Conservation (phyloP, 192 early-diverging fungal genomes). For the Coemansia sp. region DNA sequence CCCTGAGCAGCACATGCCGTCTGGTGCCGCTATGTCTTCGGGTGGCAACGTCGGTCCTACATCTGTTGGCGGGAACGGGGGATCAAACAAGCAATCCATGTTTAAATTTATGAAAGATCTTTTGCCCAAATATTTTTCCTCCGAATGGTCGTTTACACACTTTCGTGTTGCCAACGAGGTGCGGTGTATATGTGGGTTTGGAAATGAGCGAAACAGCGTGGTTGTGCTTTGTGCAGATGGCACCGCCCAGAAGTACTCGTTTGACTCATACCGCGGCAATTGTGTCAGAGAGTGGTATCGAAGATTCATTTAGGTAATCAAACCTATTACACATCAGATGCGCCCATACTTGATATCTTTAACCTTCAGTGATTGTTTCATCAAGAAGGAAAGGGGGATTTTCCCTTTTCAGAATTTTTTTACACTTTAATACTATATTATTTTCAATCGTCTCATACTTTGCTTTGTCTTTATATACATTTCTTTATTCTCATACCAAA, state of each 20-base stretch:
- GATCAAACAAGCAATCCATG: constrained; percentile 58
- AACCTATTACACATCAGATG: not conserved
- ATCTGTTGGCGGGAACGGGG: not conserved
- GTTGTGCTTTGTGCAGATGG: constrained; percentile 88
- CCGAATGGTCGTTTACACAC: constrained; percentile 91
- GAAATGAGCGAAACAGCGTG: constrained; percentile 72
- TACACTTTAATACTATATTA: no score
- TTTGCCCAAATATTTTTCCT: constrained; percentile 94
- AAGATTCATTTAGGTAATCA: constrained; percentile 39
- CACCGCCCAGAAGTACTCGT: constrained; percentile 80
- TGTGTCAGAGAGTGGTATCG: constrained; percentile 56
- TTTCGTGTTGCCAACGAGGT: constrained; percentile 75
- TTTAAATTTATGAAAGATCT: constrained; percentile 77
- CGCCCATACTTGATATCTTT: constrained; percentile 3
- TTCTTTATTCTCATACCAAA: not conserved
- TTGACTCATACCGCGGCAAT: constrained; percentile 65
- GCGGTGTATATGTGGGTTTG: constrained; percentile 83
- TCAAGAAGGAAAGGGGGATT: not conserved
- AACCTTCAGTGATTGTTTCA: not conserved
- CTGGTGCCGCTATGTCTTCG: constrained; percentile 18
- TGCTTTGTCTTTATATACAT: not conserved
- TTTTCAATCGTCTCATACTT: not conserved
- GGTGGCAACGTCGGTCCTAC: constrained; percentile 22
- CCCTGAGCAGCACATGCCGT: constrained; percentile 15
- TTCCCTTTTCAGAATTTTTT: not conserved